These are phyloP conservation scores for Raffaelea albimanens DNA, from an alignment of 2,329 filamentous ascomycete species.

Conservation along the genomic window DNA sequence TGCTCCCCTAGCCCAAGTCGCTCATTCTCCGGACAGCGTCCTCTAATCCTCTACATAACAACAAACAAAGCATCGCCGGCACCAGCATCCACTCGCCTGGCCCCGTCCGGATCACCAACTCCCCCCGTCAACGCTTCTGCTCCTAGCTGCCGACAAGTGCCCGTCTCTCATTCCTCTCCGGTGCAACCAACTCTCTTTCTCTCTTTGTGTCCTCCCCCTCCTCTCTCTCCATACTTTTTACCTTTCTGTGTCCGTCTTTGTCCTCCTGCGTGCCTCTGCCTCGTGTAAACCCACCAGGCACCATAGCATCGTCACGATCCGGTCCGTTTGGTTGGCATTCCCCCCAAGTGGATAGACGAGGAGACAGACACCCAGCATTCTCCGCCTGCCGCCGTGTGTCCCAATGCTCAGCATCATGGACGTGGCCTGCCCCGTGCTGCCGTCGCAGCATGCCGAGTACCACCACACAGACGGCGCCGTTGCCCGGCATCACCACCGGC, in stretches of 20 bases:
- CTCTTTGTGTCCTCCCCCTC: constrained; percentile 5
- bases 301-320: neutral
- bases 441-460: constrained; percentile 37
- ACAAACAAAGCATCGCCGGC: neutral
- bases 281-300: neutral
- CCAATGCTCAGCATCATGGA: constrained; percentile 23
- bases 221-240: constrained; percentile 7
- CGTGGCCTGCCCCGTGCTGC: constrained; percentile 34
- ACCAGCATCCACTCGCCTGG: neutral
- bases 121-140: neutral
- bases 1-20: too few relatives aligned
- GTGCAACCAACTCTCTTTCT: neutral
- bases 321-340: too few relatives aligned
- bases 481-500: constrained; percentile 30
- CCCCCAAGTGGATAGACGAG: too few relatives aligned
- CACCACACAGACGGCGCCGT: constrained; percentile 30
- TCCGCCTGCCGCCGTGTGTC: too few relatives aligned
- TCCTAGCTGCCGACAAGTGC: neutral
- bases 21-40: too few relatives aligned
- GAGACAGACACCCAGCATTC: too few relatives aligned
- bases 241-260: constrained; percentile 15
- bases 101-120: neutral
- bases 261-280: constrained; percentile 12
- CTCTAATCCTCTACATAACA: neutral
- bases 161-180: too few relatives aligned